phyloP scores from a whole-genome alignment of 2,329 filamentous ascomycete genomes.

The Xenoacremonium recifei region DNA sequence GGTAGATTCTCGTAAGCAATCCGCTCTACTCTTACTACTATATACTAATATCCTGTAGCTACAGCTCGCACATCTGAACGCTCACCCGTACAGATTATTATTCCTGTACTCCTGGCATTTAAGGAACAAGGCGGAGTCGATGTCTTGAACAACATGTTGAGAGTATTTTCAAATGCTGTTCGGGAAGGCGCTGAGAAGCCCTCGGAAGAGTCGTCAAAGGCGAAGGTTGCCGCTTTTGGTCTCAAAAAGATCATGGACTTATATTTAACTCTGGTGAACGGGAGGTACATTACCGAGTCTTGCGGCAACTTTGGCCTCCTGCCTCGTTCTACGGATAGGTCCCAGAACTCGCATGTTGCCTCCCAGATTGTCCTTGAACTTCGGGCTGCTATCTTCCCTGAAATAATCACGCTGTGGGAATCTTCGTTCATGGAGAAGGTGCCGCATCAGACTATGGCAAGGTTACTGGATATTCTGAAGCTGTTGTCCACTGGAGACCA shows the following conservation, averaged over 20 bases:
- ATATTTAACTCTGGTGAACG: slow-evolving; percentile 72
- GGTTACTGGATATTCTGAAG: slow-evolving; percentile 79
- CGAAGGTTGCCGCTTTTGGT: slow-evolving; percentile 52
- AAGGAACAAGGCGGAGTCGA: slow-evolving; percentile 77
- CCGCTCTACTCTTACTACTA: background rate
- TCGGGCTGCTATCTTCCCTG: slow-evolving; percentile 74
- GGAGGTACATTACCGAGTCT: slow-evolving; percentile 79
- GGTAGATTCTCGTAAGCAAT: slow-evolving; percentile 59
- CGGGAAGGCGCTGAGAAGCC: slow-evolving; percentile 38
- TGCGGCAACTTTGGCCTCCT: slow-evolving; percentile 51
- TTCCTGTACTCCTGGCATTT: slow-evolving; percentile 82
- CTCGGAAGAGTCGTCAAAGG: slow-evolving; percentile 42
- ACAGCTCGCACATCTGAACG: slow-evolving; percentile 47
- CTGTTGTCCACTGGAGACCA: slow-evolving; percentile 74
- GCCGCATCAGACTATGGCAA: slow-evolving; percentile 72
- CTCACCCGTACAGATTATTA: slow-evolving; percentile 55
- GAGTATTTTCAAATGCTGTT: slow-evolving; percentile 53
- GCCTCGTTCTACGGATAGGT: slow-evolving; percentile 39
- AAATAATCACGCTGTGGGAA: slow-evolving; percentile 78
- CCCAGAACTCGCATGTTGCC: slow-evolving; percentile 43
- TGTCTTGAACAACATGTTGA: slow-evolving; percentile 69
- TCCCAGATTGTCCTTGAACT: slow-evolving; percentile 85
- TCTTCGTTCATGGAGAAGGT: slow-evolving; percentile 81
- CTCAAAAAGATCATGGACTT: slow-evolving; percentile 84
- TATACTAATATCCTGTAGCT: slow-evolving; percentile 22